Evolutionary conservation across 441 rosid genomes (phyloP).

Genomic region (Mallotus repandus): DNA sequence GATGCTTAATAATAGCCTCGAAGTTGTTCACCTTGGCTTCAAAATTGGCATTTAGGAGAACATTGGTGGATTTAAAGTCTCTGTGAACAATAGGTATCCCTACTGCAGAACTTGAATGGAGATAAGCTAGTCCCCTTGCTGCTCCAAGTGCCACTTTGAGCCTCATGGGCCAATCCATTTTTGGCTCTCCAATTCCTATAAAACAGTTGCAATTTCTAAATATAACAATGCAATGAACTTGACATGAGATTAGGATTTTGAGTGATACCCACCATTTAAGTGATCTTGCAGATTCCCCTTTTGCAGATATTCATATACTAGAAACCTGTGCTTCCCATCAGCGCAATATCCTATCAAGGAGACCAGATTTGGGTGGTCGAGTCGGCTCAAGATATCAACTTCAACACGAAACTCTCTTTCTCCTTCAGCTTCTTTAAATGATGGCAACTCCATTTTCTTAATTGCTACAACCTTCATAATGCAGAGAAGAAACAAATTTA

Average conservation of each 20-base stretch:
- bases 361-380: constrained; percentile 84
- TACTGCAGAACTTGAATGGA: constrained; percentile 74
- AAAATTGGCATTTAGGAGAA: constrained; percentile 66
- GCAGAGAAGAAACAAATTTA: constrained; percentile 22
- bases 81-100: constrained; percentile 93
- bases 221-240: constrained; percentile 11
- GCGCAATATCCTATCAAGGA: constrained; percentile 89
- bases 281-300: constrained; percentile 97
- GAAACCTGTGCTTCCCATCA: constrained; percentile 87
- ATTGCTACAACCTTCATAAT: constrained; percentile 76
- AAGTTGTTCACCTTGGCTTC: constrained; percentile 69
- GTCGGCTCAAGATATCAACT: constrained; percentile 94
- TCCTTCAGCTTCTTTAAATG: constrained; percentile 79
- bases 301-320: constrained; percentile 87
- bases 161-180: constrained; percentile 78
- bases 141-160: constrained; percentile 83
- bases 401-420: constrained; percentile 92
- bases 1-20: background rate
- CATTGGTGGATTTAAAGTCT: constrained; percentile 89
- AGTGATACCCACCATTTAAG: constrained; percentile 60
- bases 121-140: constrained; percentile 89
- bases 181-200: constrained; percentile 72
- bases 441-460: constrained; percentile 93
- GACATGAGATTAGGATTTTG: constrained; percentile 12
- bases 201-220: constrained; percentile 17